Base-by-base conservation (phyloP, 768 basidiomycete genomes). In the Russula sp. region DNA sequence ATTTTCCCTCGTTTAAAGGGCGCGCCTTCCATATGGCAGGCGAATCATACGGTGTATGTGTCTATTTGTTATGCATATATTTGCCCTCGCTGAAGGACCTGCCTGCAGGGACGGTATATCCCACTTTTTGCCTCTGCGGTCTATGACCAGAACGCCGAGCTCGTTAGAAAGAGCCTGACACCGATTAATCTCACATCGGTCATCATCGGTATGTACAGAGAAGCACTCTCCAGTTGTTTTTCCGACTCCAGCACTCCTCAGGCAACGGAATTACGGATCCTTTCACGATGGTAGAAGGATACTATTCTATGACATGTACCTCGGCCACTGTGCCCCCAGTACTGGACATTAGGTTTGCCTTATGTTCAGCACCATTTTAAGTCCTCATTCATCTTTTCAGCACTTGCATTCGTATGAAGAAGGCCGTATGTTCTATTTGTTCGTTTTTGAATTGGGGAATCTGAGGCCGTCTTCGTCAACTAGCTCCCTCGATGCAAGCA, bases 1-100 rank as follows among this genome's bases (percentile, higher is more conserved):
- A 85, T 62, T 92, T 92, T 71, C 79, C 74, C 61, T 77, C 86
- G 69, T 89, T 90, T 77, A 84, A 87, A 67, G 87, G 86, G 2
- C 76, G 88, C 3, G 71, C 77, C 2, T 74, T 78, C 46, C 78
- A 78, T 54, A 70, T 79, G 65, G 73, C 76, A 22, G 77, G 78
- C 16, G 75, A 84, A 73, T 83, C 82, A 5, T 84, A 84, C 46
- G 84, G 77, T 14, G 84, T 82, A 65, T 53, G 78, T 73, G 22
- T 3, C 36, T 13, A 11, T 5, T 64, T 24, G 5, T 36, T 7
- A 14, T 16, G 6, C 32, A 22, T 2, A 44, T 26, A 42, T 52
- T 30, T 14, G 42, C 7, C 22, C 30, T 49, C 26, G 34, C 18
- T 26, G 60, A 48, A 16, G 4, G 13, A 32, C 7, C 2, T n/a